Percentiles rank a stretch among this genome's conserved stretches.
These are phyloP conservation scores for Phyllosticta citrichinensis DNA, from an alignment of 2,329 filamentous ascomycete genomes.

Conservation along the genomic window DNA sequence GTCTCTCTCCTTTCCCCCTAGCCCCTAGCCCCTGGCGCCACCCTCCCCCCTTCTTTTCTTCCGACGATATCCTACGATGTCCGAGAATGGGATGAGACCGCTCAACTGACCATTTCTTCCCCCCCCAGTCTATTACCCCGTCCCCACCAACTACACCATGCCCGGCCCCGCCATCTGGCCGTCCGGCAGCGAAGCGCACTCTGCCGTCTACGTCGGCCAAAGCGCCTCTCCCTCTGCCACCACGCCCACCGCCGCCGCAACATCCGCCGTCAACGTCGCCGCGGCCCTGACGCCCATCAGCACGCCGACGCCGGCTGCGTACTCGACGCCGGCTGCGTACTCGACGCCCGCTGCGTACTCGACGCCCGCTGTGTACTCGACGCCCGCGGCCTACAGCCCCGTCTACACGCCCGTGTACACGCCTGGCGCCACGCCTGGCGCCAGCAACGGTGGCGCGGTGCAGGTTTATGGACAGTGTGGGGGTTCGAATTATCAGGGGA, in stretches of 20 bases:
- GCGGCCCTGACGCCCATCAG: background rate
- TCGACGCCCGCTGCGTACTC: background rate
- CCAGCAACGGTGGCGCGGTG: conserved; percentile 2
- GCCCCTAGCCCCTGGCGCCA: background rate
- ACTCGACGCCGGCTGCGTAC: background rate
- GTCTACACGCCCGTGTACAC: conserved; percentile 1
- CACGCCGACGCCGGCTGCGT: background rate
- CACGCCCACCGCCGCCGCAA: too few species aligned
- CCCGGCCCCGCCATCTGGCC: conserved; percentile 22
- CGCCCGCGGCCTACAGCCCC: background rate
- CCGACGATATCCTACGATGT: too few species aligned
- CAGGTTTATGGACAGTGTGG: conserved; percentile 31
- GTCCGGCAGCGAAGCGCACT: background rate
- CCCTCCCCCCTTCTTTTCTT: background rate
- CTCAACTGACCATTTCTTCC: background rate
- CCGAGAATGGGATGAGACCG: too few species aligned
- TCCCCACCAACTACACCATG: conserved; percentile 22
- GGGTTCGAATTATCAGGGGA: conserved; percentile 28
- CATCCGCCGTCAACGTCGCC: background rate
- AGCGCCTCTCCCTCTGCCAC: background rate
- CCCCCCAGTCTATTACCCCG: conserved; percentile 18
- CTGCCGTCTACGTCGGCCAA: background rate
- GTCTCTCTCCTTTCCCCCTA: background rate
- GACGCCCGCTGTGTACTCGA: background rate
- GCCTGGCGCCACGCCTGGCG: background rate